Conservation (phyloP, 768 basidiomycete species). For the Boletus tomentosulus region DNA sequence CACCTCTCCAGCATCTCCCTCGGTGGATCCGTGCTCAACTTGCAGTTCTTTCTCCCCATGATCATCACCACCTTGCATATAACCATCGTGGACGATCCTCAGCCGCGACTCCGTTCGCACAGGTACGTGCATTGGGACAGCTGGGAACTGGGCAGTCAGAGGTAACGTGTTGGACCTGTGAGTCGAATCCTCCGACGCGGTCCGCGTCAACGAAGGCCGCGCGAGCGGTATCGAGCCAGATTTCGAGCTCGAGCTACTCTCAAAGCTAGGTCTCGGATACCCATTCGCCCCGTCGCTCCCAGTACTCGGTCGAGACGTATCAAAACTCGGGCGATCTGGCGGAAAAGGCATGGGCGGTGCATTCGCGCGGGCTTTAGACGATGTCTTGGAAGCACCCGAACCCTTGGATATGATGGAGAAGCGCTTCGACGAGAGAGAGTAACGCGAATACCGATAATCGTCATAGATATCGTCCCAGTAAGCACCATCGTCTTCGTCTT, state of each 20-base stretch:
- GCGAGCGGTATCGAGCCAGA: constrained; percentile 14
- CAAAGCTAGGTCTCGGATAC: constrained; percentile 21
- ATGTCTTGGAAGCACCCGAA: constrained; percentile 23
- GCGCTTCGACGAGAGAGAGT: constrained; percentile 43
- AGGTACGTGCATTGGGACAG: constrained; percentile 29
- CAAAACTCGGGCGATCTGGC: constrained; percentile 13
- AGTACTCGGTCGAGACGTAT: constrained; percentile 15
- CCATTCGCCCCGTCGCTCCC: constrained; percentile 20
- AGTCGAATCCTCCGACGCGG: constrained; percentile 23
- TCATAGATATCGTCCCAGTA: constrained; percentile 83
- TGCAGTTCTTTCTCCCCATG: constrained; percentile 17
- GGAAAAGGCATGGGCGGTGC: constrained; percentile 27
- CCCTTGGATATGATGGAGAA: constrained; percentile 19
- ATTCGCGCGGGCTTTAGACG: constrained; percentile 21
- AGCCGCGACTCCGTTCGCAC: constrained; percentile 30
- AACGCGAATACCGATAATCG: constrained; percentile 69
- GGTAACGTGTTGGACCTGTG: too few species aligned
- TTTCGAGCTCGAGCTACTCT: constrained; percentile 20
- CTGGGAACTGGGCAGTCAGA: constrained; percentile 28
- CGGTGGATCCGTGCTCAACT: constrained; percentile 21
- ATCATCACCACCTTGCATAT: constrained; percentile 15
- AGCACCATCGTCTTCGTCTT: constrained; percentile 29
- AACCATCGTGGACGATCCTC: constrained; percentile 26
- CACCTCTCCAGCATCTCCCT: background rate
- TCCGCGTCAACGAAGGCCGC: constrained; percentile 19